phyloP scores from a whole-genome alignment of 2,329 filamentous ascomycete species.

The Cadophora sp. region DNA sequence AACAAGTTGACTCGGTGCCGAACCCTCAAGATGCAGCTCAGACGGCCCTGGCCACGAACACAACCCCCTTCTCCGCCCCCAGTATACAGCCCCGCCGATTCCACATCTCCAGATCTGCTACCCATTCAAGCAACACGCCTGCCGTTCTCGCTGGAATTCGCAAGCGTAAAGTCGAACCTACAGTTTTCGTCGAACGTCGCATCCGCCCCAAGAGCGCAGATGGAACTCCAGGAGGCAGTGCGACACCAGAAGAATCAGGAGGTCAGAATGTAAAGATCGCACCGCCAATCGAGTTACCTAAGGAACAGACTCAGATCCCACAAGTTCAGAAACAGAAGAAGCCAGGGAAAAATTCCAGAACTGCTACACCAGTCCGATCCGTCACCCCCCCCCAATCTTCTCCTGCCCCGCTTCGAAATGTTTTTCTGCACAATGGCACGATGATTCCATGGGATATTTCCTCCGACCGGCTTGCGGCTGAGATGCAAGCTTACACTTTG shows the following conservation, averaged over 20 bases:
- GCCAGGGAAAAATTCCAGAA: constrained; percentile 36
- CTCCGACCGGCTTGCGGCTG: constrained; percentile 54
- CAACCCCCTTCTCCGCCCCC: constrained; percentile 6
- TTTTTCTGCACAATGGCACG: constrained; percentile 46
- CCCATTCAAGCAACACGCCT: constrained; percentile 15
- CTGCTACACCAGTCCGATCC: constrained; percentile 20
- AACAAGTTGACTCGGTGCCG: not conserved
- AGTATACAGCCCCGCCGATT: constrained; percentile 55
- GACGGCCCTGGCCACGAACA: not conserved
- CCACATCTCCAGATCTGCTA: constrained; percentile 59
- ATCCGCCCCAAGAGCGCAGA: constrained; percentile 41
- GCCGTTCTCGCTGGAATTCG: constrained; percentile 1
- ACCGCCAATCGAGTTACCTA: not conserved
- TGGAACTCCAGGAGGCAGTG: constrained; percentile 13
- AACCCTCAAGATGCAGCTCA: not conserved
- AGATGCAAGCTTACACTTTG: constrained; percentile 66
- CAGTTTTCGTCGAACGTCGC: constrained; percentile 62
- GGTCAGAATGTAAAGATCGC: not conserved
- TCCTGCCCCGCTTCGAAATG: constrained; percentile 33
- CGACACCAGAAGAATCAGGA: not conserved
- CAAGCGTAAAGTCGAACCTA: constrained; percentile 40
- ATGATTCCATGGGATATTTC: constrained; percentile 47
- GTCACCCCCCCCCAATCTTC: constrained; percentile 26
- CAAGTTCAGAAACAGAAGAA: constrained; percentile 36
- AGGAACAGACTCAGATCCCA: not conserved